Evolutionary conservation across 2,329 filamentous ascomycete species (phyloP), one percentile per base, ranked within the genome.

Genomic region (Colletotrichum sp.): DNA sequence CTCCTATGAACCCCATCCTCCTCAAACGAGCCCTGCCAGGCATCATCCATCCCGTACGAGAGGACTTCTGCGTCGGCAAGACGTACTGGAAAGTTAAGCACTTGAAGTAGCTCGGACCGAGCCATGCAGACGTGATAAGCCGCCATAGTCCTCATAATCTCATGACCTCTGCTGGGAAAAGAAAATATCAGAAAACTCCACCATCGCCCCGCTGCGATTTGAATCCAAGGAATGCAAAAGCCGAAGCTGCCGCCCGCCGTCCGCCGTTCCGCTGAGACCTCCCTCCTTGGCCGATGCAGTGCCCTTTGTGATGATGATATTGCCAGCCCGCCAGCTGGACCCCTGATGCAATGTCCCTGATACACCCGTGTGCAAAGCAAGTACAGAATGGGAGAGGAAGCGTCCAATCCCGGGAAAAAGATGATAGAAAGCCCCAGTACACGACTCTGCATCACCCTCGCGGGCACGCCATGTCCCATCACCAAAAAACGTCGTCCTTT

Each of bases 311-410:
- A 64, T 43, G 61, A 73, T 73, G 34, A 72, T 73, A 48, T 64
- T 73, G 64, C 64, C 28, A 73, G 64, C 62, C 64, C 34, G 62
- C 70, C 69, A 58, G 56, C 62, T 38, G 64, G 32, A 48, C 30
- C 56, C 67, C 48, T 43, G 30, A 73, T 75, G 70, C 73, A 75
- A 73, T 68, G 62, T 62, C 70, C 62, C 32, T 64, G 70, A 58
- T 68, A 58, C 64, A 68, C 55, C 69, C 30, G 48, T 70, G 26
- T 36, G 58, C 32, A 48, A 73, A 68, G 56, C 69, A 68, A 38
- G 32, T 67, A 38, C 10, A 61, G 64, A 43, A 66, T 68, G 38
- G 73, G 64, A 73, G 32, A 71, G 56, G 26, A 64, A 48, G 62
- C 55, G 43, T 64, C 56, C 64, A 43, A n/a, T 73, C 64, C 70